These are phyloP conservation scores for Firmiana major DNA, from an alignment of 345 rosid genomes.

Conservation along the genomic window DNA sequence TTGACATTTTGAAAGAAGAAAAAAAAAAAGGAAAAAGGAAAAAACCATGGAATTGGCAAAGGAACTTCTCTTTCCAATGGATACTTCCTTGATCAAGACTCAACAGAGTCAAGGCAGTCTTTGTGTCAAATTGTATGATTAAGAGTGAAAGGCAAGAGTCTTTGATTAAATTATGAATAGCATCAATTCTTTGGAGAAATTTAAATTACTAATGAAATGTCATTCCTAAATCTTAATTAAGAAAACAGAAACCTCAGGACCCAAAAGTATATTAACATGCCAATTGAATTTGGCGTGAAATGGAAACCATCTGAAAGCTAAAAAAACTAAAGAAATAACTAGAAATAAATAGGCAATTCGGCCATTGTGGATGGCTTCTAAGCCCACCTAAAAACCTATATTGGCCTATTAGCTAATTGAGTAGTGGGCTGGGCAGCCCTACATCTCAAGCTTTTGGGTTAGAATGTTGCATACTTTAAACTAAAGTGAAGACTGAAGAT, in stretches of 20 bases:
- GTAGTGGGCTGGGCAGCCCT: not conserved
- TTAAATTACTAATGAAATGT: not conserved
- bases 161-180: not conserved
- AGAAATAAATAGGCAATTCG: not conserved
- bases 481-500: too few relatives aligned
- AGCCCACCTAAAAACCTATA: not conserved
- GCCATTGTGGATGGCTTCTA: not conserved
- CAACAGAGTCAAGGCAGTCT: not conserved
- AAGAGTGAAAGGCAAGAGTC: not conserved
- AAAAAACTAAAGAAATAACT: too few relatives aligned
- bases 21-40: too few relatives aligned
- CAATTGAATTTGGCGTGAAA: too few relatives aligned
- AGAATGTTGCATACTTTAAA: not conserved
- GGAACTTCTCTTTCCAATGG: not conserved
- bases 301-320: too few relatives aligned
- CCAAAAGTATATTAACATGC: too few relatives aligned
- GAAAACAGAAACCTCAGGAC: not conserved
- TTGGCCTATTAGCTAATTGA: not conserved
- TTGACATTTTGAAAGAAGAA: not conserved
- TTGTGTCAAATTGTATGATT: not conserved
- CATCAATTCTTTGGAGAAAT: not conserved
- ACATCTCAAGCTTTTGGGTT: not conserved
- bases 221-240: not conserved
- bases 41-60: not conserved
- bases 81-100: not conserved